Evolutionary conservation across 805 yeast species (phyloP), one percentile per base, ranked within the genome.

Genomic region (Wickerhamomyces chaumierensis): DNA sequence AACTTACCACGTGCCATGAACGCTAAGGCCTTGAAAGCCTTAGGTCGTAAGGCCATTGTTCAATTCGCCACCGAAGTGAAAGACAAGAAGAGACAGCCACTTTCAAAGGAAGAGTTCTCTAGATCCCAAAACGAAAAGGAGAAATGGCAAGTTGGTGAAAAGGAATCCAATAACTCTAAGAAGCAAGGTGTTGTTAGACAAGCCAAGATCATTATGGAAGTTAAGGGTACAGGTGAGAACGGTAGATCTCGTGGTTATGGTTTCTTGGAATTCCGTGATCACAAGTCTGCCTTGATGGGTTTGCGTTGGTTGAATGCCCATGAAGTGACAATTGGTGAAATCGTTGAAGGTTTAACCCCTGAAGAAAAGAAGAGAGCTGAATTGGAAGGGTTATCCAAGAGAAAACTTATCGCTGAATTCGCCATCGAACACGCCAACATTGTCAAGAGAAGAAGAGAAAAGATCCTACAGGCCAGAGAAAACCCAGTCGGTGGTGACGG

Each of bases 211-310:
- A 82, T 92, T 45, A 82, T 75, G 69, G 98, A 92, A 62, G 83
- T 85, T 34, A 90, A 88, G 57, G 95, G 87, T 7, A 68, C 90
- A 8, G 94, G 94, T 17, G 81, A 80, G 19, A 61, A 69, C 21
- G 98, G 98, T 40, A 73, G 98, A 60, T 79, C 92, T 54, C 80
- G 96, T 67, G 98, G 98, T 43, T 92, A 90, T 53, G 98, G 98
- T 46, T 90, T 92, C 69, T 61, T 92, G 34, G 97, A 92, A 62
- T 87, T 71, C 60, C 78, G 87, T 61, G 95, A 88, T 60, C 98
- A 92, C 60, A 82, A 81, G 60, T 58, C 80, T 45, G 97, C 98
- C 1, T 69, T 92, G 48, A 88, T 87, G 96, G 96, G 94, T 2
- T 72, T 92, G 40, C 77, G 98, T 67, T 92, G 96, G 95, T 69